These are phyloP conservation scores for Corchorus capsularis DNA, from an alignment of 345 rosid genomes.

Conservation along the genomic window DNA sequence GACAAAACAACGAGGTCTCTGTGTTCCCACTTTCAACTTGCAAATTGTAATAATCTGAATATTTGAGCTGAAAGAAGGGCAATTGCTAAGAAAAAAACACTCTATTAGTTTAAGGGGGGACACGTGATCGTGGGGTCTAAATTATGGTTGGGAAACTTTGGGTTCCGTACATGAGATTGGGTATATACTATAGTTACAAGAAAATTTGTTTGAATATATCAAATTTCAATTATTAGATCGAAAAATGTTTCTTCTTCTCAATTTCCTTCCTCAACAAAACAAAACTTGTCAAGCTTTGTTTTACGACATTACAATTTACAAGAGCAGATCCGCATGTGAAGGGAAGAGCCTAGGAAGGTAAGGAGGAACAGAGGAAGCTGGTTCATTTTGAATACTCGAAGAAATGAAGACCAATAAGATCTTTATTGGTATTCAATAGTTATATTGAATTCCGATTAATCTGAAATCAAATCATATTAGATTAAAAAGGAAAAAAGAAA, in stretches of 20 bases:
- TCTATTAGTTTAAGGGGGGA: too few species aligned
- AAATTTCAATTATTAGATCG: too few species aligned
- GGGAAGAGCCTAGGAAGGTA: background rate
- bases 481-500: too few species aligned
- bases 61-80: conserved; percentile 10
- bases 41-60: background rate
- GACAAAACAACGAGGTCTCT: conserved; percentile 29
- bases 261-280: too few species aligned
- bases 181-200: too few species aligned
- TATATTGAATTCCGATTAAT: too few species aligned
- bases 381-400: too few species aligned
- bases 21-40: background rate
- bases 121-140: conserved; percentile 25
- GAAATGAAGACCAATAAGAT: too few species aligned
- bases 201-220: too few species aligned
- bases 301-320: background rate
- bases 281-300: background rate
- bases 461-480: too few species aligned
- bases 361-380: background rate
- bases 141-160: background rate
- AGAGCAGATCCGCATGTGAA: background rate
- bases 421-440: too few species aligned
- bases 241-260: too few species aligned
- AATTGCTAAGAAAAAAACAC: background rate
- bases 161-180: background rate